Base-by-base conservation (phyloP, 164 flowering plant species). In the Vitis rotundifolia region DNA sequence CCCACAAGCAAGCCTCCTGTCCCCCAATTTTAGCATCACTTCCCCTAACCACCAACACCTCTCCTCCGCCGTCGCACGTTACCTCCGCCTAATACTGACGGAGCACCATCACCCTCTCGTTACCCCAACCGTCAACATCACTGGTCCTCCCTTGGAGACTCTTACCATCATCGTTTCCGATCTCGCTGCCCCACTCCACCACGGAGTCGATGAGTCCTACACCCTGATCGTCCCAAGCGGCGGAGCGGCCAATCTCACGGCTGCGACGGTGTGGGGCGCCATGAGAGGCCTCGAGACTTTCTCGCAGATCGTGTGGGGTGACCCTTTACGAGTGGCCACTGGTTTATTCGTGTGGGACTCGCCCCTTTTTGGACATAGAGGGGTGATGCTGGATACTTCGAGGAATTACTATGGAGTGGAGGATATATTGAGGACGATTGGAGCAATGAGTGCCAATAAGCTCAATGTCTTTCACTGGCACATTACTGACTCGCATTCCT, bases 391-490 rank as follows among this genome's bases (percentile, higher is more conserved):
- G 58, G 97, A 94, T 65, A 92, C 97, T 0, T 80, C 97, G 13
- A 81, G 97, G 75, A 92, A 92, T 70, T 94, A 66, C 71, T 92
- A 85, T 61, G 75, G 66, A 2, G 87, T 91, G 19, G 82, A 76
- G 58, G 91, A 91, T 68, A 77, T 95, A 9, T 1, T 85, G 76
- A 82, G 97, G 91, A 82, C 89, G 11, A 86, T 95, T 37, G 68
- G 58, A 47, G 94, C 88, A 7, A 88, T 95, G 97, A 80, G 97
- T 56, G 61, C 26, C 16, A 95, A 92, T 62, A 95, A 92, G 74
- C 64, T 95, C 22, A 92, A 91, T 73, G 98, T 92, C 47, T 95
- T 95, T 61, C 98, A 95, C 68, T 95, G 97, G 99, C 99, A 95
- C 69, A 78, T 95, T 2, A 92, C 97, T 2, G 97, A 95, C 57